Conservation (phyloP, 176 grass and related monocot genomes). For the Bromus sterilis region DNA sequence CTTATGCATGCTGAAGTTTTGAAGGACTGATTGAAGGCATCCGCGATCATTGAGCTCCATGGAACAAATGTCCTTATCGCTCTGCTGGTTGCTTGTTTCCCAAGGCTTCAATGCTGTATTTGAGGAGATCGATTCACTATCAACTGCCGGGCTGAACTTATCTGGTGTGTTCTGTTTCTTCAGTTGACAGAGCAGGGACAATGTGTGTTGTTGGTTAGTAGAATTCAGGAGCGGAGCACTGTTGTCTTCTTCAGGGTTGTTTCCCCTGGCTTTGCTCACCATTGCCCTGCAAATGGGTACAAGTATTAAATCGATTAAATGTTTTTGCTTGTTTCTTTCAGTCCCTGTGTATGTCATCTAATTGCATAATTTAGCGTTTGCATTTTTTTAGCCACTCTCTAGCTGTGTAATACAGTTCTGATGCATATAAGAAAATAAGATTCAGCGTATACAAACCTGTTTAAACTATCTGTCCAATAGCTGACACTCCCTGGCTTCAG, state of each 20-base stretch:
- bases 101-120: slow-evolving; percentile 35
- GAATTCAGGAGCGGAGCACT: slow-evolving; percentile 16
- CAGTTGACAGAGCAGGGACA: slow-evolving; percentile 38
- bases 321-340: background rate
- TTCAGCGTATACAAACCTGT: slow-evolving; percentile 19
- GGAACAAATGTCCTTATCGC: slow-evolving; percentile 28
- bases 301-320: background rate
- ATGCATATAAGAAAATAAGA: background rate
- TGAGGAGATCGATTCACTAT: slow-evolving; percentile 28
- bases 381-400: background rate
- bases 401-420: background rate
- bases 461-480: slow-evolving; percentile 42
- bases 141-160: background rate
- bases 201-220: slow-evolving; percentile 14
- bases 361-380: background rate
- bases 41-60: slow-evolving; percentile 24
- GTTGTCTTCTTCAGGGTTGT: slow-evolving; percentile 26
- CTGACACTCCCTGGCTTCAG: slow-evolving; percentile 16
- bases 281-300: slow-evolving; percentile 41
- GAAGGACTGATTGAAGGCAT: slow-evolving; percentile 48
- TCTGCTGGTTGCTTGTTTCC: slow-evolving; percentile 39
- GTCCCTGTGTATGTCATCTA: background rate
- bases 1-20: slow-evolving; percentile 51
- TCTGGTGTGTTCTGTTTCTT: slow-evolving; percentile 36
- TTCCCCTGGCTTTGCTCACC: slow-evolving; percentile 41